Evolutionary conservation across 768 basidiomycete species (phyloP).

Genomic region (Kwoniella bestiolae): DNA sequence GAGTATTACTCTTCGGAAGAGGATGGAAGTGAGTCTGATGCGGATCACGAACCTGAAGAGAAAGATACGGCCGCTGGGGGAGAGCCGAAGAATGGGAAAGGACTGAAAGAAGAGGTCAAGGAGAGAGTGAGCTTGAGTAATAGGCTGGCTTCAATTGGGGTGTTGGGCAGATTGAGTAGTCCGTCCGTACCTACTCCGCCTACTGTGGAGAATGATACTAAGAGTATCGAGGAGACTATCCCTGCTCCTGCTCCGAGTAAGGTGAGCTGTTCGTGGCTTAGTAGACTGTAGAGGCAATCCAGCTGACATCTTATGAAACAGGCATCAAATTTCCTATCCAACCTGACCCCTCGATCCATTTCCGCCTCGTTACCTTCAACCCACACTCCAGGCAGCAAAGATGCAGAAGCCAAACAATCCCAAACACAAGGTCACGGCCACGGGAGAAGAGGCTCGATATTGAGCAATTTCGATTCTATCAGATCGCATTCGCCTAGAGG

Average conservation of each 20-base stretch:
- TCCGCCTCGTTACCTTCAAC: conserved; percentile 30
- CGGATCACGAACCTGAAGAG: conserved; percentile 6
- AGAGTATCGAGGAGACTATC: conserved; percentile 48
- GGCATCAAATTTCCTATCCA: conserved; percentile 33
- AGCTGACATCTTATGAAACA: neutral
- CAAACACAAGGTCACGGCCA: conserved; percentile 3
- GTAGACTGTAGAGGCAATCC: neutral
- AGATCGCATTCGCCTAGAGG: conserved; percentile 28
- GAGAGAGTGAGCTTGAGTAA: conserved; percentile 77
- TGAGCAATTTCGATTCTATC: conserved; percentile 8
- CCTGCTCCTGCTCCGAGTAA: conserved; percentile 12
- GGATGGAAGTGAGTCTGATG: conserved; percentile 28
- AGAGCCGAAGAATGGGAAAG: conserved; percentile 16
- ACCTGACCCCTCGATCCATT: conserved; percentile 24
- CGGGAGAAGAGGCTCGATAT: conserved; percentile 14
- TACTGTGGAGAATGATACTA: conserved; percentile 58
- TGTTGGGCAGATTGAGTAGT: conserved; percentile 35
- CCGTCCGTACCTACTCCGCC: conserved; percentile 8
- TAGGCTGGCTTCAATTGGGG: conserved; percentile 75
- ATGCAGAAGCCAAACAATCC: neutral
- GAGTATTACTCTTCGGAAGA: conserved; percentile 45
- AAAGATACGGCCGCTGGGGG: neutral
- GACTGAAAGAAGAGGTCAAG: conserved; percentile 26
- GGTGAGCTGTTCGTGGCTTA: conserved; percentile 22
- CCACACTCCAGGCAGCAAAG: neutral